Evolutionary conservation across 257 asterid genomes (phyloP).

Genomic region (Nicotiana benthamiana): DNA sequence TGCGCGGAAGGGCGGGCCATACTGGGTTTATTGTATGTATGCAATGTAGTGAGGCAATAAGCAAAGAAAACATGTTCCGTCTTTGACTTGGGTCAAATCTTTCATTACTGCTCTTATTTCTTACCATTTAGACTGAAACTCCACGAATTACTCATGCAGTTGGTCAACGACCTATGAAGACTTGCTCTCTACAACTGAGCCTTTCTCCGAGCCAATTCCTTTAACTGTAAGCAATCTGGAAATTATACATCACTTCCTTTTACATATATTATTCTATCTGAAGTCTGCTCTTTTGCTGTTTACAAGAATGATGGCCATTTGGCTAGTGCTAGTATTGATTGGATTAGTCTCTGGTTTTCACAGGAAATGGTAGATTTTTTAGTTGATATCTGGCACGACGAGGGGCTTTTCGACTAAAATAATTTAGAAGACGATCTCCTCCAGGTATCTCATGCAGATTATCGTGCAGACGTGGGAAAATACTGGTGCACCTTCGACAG

Average conservation of each 20-base stretch:
- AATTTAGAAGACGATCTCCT: conserved; percentile 1
- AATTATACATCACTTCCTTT: background rate
- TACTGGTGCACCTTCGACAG: background rate
- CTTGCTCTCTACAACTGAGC: conserved; percentile 70
- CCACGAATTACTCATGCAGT: conserved; percentile 37
- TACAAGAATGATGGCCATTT: background rate
- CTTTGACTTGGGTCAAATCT: background rate
- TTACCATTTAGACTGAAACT: background rate
- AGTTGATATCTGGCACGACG: conserved; percentile 88
- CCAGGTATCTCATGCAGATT: conserved; percentile 7
- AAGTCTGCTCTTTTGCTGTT: background rate
- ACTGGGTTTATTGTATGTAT: background rate
- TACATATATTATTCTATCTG: background rate
- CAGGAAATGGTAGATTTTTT: conserved; percentile 96
- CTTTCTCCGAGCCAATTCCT: conserved; percentile 61
- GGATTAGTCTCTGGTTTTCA: conserved; percentile 11
- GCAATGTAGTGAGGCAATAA: background rate
- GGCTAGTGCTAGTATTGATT: background rate
- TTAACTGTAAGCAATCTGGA: conserved; percentile 51
- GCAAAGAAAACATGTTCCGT: background rate
- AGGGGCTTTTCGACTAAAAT: conserved; percentile 69
- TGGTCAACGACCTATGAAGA: conserved; percentile 88
- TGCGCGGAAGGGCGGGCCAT: background rate
- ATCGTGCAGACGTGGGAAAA: background rate
- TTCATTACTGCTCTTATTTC: background rate